These are phyloP conservation scores for Pyrus hybrid DNA, from an alignment of 331 rosid species.

Conservation along the genomic window DNA sequence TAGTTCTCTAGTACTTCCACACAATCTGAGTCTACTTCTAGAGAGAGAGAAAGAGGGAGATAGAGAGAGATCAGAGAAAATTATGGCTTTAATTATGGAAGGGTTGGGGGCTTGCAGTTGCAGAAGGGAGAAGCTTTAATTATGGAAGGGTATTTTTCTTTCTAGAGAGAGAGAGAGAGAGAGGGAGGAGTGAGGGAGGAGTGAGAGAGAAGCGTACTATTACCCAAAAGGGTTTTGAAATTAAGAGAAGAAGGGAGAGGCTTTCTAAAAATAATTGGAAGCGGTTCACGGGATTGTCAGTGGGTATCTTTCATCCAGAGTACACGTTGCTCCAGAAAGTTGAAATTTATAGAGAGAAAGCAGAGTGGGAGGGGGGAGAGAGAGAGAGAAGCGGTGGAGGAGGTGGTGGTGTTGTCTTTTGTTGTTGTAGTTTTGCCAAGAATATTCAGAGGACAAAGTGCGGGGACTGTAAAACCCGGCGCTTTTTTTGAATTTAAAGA, in stretches of 20 bases:
- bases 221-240: constrained; percentile 21
- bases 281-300: constrained; percentile 59
- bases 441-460: constrained; percentile 16
- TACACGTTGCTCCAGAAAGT: constrained; percentile 63
- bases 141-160: not conserved
- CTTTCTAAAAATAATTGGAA: constrained; percentile 7
- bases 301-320: constrained; percentile 39
- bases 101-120: constrained; percentile 17
- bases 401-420: constrained; percentile 5
- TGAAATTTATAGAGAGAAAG: not conserved
- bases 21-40: not conserved
- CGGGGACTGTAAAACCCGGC: constrained; percentile 24
- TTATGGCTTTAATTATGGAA: constrained; percentile 23
- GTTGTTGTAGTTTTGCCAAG: constrained; percentile 7
- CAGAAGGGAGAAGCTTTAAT: constrained; percentile 19
- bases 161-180: not conserved
- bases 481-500: constrained; percentile 44
- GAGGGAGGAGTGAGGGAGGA: too few species aligned
- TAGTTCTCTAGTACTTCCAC: not conserved
- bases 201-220: not conserved
- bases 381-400: constrained; percentile 1
- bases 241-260: not conserved
- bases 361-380: constrained; percentile 8
- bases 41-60: not conserved
- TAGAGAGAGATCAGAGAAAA: constrained; percentile 16